These are phyloP conservation scores for Fusarium nygamai DNA, from an alignment of 2,329 filamentous ascomycete species.

Conservation along the genomic window DNA sequence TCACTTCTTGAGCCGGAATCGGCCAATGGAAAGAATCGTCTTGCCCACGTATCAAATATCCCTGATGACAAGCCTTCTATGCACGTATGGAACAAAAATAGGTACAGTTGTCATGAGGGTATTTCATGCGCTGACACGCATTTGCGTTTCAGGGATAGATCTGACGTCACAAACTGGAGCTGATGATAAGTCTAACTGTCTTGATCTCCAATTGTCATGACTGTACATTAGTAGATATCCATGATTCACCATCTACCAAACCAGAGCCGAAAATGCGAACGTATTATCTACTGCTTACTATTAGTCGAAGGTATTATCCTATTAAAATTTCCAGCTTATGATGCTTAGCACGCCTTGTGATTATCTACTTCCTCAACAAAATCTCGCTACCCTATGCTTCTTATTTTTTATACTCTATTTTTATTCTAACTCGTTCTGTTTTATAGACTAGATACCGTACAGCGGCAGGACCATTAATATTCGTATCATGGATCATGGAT, in stretches of 20 bases:
- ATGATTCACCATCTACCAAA: constrained; percentile 12
- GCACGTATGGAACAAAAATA: not conserved
- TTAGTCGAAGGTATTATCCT: not conserved
- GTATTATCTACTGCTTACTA: not conserved
- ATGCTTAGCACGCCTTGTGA: not conserved
- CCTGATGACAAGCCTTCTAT: not conserved
- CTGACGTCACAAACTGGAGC: constrained; percentile 19
- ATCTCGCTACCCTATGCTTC: not conserved
- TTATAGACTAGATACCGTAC: not conserved
- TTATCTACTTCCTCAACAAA: not conserved
- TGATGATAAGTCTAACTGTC: not conserved
- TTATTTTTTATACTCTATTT: not conserved
- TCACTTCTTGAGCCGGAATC: constrained; percentile 9
- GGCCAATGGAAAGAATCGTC: constrained; percentile 10
- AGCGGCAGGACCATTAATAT: not conserved
- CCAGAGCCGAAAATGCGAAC: not conserved
- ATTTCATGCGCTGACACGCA: not conserved
- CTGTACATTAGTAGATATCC: not conserved
- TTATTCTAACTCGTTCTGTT: not conserved
- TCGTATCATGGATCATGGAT: not conserved
- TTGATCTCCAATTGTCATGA: not conserved
- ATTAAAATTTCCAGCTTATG: not conserved
- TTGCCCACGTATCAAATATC: not conserved
- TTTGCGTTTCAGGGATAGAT: not conserved
- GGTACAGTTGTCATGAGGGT: not conserved